A percentile compares a stretch with the other conserved stretches of the same genome.
phyloP scores from a whole-genome alignment of 495 filamentous ascomycete species.

The Penicillium roqueforti region DNA sequence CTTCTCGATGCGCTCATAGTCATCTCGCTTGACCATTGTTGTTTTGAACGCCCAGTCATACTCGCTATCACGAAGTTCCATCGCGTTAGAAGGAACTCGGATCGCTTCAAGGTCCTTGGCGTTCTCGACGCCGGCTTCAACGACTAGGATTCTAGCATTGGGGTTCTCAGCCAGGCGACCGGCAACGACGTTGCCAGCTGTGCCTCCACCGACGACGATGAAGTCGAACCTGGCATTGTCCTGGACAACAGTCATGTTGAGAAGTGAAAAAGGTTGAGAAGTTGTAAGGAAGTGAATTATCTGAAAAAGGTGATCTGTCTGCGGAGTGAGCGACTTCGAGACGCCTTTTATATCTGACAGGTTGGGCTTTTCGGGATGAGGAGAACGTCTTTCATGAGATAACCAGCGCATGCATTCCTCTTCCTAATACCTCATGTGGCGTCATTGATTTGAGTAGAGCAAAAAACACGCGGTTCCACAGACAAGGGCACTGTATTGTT shows the following conservation, averaged over 20 bases:
- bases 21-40: constrained; percentile 56
- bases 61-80: constrained; percentile 39
- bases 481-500: no score
- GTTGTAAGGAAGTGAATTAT: no score
- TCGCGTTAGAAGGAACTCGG: constrained; percentile 40
- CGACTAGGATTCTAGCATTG: constrained; percentile 46
- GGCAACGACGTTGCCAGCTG: constrained; percentile 55
- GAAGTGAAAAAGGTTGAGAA: no score
- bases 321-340: no score
- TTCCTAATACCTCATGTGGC: no score
- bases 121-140: constrained; percentile 48
- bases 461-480: no score
- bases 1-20: constrained; percentile 60
- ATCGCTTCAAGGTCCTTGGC: constrained; percentile 39
- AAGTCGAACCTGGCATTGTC: constrained; percentile 26
- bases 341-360: no score
- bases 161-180: constrained; percentile 56
- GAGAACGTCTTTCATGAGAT: no score
- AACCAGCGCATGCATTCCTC: no score
- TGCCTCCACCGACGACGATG: constrained; percentile 51
- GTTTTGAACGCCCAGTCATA: constrained; percentile 62
- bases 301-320: no score
- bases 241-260: background rate
- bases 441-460: no score
- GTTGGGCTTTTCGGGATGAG: no score